These are phyloP conservation scores for Physcomitrellopsis africana DNA, from an alignment of 225 moss, liverwort and hornwort genomes.

Conservation along the genomic window DNA sequence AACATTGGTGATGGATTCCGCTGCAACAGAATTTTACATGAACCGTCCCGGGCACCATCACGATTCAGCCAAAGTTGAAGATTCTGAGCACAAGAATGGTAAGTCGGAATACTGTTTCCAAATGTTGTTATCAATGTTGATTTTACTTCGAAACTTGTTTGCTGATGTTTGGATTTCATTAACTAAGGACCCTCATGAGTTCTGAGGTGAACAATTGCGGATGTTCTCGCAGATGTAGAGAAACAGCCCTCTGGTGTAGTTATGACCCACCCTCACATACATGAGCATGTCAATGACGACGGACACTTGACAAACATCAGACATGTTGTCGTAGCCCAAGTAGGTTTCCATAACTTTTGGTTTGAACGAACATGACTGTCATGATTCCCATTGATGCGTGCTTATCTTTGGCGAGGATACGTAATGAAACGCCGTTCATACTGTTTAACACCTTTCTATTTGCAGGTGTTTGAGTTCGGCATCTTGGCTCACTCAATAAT, in stretches of 20 bases:
- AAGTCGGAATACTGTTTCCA: no score
- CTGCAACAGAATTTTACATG: constrained; percentile 86
- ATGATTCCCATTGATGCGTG: no score
- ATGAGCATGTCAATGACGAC: constrained; percentile 41
- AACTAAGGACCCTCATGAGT: no score
- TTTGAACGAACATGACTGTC: no score
- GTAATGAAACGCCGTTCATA: no score
- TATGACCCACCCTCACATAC: constrained; percentile 44
- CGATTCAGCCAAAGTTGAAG: constrained; percentile 26
- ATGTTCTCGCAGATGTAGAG: constrained; percentile 22
- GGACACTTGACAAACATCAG: constrained; percentile 49
- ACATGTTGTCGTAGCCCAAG: constrained; percentile 67
- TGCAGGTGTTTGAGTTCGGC: constrained; percentile 87
- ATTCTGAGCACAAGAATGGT: neutral
- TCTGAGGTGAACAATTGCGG: no score
- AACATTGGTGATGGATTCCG: constrained; percentile 75
- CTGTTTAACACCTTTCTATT: no score
- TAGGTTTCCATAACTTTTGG: constrained; percentile 21
- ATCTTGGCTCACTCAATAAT: constrained; percentile 90
- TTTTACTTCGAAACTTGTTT: no score
- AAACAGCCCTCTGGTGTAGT: constrained; percentile 32
- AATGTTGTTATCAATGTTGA: no score
- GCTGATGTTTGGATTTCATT: no score
- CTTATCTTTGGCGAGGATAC: no score
- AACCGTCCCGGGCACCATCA: constrained; percentile 40